Percentiles rank a stretch among this genome's conserved stretches.
phyloP scores from a whole-genome alignment of 345 rosid species.

The Excoecaria cochinchinensis region DNA sequence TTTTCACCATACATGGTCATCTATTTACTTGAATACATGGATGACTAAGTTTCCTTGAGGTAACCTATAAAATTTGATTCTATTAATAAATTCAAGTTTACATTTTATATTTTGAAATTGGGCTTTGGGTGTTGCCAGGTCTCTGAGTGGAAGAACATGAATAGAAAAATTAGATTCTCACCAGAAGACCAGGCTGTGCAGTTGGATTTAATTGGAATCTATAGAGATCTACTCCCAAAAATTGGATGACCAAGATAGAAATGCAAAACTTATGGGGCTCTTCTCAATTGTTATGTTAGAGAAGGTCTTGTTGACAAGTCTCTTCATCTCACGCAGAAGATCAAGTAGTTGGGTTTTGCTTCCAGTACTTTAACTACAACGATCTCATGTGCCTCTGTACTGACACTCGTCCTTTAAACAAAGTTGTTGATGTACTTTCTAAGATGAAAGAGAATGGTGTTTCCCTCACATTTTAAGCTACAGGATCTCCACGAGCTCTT shows the following conservation, averaged over 20 bases:
- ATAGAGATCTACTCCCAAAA: constrained; percentile 41
- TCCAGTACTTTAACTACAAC: constrained; percentile 32
- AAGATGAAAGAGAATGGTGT: constrained; percentile 45
- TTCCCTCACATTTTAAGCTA: constrained; percentile 43
- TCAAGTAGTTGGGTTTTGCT: constrained; percentile 41
- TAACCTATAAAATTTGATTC: background rate
- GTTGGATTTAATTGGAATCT: constrained; percentile 44
- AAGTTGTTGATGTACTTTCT: constrained; percentile 33
- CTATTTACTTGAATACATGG: background rate
- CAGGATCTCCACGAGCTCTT: constrained; percentile 41
- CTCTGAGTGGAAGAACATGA: constrained; percentile 40
- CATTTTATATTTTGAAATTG: background rate
- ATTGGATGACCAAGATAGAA: constrained; percentile 32
- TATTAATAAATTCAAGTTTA: background rate
- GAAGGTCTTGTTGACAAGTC: constrained; percentile 43
- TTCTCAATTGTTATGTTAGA: constrained; percentile 44
- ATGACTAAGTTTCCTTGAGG: background rate
- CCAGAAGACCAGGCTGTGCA: constrained; percentile 36
- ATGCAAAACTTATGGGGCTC: constrained; percentile 44
- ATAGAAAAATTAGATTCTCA: constrained; percentile 18
- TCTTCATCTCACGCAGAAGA: constrained; percentile 36
- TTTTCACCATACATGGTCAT: background rate
- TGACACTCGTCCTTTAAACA: constrained; percentile 32
- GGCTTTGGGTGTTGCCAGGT: constrained; percentile 32
- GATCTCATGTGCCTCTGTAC: constrained; percentile 41